A percentile compares a stretch with the other conserved stretches of the same genome.
Evolutionary conservation across 129 eudicot genomes (phyloP).

Genomic region (Arctium lappa): DNA sequence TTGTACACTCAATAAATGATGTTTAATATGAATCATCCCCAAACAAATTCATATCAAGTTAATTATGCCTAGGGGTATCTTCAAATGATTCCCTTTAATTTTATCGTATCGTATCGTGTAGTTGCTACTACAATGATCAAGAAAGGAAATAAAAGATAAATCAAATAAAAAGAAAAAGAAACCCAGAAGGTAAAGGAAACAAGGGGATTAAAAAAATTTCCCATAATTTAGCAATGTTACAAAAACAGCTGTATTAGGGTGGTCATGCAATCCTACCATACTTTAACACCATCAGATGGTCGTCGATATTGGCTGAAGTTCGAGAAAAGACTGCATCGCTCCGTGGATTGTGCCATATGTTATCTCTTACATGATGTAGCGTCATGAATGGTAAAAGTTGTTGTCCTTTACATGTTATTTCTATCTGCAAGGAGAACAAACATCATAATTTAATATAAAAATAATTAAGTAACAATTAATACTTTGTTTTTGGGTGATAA

Average conservation of each 20-base stretch:
- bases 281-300: constrained; percentile 57
- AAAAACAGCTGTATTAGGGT: background rate
- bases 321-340: constrained; percentile 19
- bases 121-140: background rate
- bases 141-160: background rate
- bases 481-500: background rate
- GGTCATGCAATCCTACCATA: constrained; percentile 43
- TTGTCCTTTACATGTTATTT: constrained; percentile 86
- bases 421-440: constrained; percentile 42
- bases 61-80: background rate
- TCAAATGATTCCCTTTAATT: background rate
- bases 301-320: constrained; percentile 23
- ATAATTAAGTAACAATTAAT: too few species aligned
- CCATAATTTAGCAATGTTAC: constrained; percentile 27
- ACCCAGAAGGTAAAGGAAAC: background rate
- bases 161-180: background rate
- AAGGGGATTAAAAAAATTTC: constrained; percentile 10
- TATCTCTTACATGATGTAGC: constrained; percentile 78
- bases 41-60: background rate
- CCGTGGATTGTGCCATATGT: constrained; percentile 44
- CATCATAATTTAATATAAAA: background rate
- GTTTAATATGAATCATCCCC: background rate
- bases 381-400: constrained; percentile 56
- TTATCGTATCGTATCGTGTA: background rate
- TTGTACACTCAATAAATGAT: background rate